Evolutionary conservation across 495 filamentous ascomycete genomes (phyloP), one percentile per base, ranked within the genome.

Genomic region (Daldinia loculata): DNA sequence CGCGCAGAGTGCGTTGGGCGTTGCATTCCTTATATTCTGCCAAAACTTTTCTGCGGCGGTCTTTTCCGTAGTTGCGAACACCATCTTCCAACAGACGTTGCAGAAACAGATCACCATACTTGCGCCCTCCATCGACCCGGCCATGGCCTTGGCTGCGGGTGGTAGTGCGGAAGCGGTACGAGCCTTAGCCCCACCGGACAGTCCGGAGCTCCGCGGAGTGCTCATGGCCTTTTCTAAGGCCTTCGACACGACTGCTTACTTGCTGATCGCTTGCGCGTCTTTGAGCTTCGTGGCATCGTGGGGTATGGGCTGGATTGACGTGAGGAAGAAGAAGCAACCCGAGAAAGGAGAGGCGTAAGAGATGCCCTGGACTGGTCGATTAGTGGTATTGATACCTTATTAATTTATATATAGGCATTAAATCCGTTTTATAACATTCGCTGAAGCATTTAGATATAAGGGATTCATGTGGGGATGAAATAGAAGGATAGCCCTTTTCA

Each of bases 271-370:
- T 2, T 34, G 74, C 26, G 76, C 76, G 8, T 74, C 62, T 2
- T 43, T 72, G 6, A 72, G 69, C 17, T 77, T 79, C 39, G 15
- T 81, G 11, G 78, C 76, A 30, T 72, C 79, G 3, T 86, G 77
- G 66, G 84, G 84, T 0, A 84, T 86, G 81, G 85, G 85, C 19
- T 88, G 84, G 85, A 79, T 81, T 43, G 84, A 85, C 74, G 74
- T 86, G 32, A 77, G 82, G 61, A 84, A 84, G 76, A 83, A 83
- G 69, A 80, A 82, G 65, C 38, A 66, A 43, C 50, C 66, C 2
- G 55, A 69, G 53, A 71, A 64, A 56, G 61, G 56, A 17, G 70
- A 66, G 7, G 65, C 41, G 5, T 73, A 17, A 22, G 53, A 53
- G 27, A 38, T 48, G 41, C 2, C 1, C 24, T 55, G 34, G 41